These are phyloP conservation scores for Graphilbum ipis-grandicollis DNA, from an alignment of 2,329 filamentous ascomycete species.

Conservation along the genomic window DNA sequence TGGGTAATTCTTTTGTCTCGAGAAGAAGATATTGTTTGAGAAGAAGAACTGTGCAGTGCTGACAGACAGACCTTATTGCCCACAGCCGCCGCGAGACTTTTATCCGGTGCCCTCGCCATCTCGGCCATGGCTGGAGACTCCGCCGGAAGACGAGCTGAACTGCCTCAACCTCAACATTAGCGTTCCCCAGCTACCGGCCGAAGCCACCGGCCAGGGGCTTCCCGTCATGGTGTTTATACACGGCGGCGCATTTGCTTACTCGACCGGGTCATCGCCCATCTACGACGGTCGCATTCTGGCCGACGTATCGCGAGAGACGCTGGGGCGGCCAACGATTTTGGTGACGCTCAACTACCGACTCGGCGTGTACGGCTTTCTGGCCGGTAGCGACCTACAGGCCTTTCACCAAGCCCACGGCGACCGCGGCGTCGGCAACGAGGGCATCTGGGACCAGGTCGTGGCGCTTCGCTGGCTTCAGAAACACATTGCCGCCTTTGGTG, in stretches of 20 bases:
- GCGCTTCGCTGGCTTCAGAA: constrained; percentile 6
- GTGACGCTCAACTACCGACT: constrained; percentile 19
- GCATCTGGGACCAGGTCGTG: constrained; percentile 5
- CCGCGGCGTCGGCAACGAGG: constrained; percentile 3
- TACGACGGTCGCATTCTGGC: constrained; percentile 6
- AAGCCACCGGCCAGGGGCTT: not conserved
- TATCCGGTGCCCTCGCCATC: constrained; percentile 4
- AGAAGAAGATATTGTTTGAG: too few species aligned
- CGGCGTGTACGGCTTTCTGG: constrained; percentile 24
- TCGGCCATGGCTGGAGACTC: constrained; percentile 5
- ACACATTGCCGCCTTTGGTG: constrained; percentile 6
- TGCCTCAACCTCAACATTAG: constrained; percentile 7
- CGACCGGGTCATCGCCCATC: not conserved
- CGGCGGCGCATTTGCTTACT: constrained; percentile 6
- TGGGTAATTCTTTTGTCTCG: constrained; percentile 1
- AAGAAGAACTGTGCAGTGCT: too few species aligned
- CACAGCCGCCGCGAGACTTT: constrained; percentile 6
- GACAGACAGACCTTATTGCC: constrained; percentile 2
- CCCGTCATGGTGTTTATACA: constrained; percentile 7
- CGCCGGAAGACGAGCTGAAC: not conserved
- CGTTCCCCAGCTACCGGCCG: constrained; percentile 2
- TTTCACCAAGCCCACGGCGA: not conserved
- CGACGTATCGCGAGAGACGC: not conserved
- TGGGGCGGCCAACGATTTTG: constrained; percentile 8
- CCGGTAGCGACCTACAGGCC: constrained; percentile 7